These are phyloP conservation scores for Carex sylvatica DNA, from an alignment of 202 grass and related monocot species.

Conservation along the genomic window DNA sequence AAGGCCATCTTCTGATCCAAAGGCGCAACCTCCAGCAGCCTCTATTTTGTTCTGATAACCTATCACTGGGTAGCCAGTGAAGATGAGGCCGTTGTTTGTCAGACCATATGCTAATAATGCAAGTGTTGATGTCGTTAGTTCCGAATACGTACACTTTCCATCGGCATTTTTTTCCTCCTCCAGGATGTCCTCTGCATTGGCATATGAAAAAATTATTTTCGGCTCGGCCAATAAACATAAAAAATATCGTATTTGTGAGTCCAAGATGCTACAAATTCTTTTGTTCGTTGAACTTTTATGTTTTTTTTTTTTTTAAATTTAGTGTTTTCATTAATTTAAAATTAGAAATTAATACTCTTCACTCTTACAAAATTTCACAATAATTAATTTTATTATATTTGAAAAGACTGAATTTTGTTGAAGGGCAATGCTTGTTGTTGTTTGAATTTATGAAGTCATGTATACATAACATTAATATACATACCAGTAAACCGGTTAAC, in stretches of 20 bases:
- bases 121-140: neutral
- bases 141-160: conserved; percentile 38
- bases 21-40: conserved; percentile 44
- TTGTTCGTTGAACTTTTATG: neutral
- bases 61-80: conserved; percentile 73
- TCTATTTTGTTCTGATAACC: conserved; percentile 68
- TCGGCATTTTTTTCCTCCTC: conserved; percentile 28
- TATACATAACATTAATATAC: neutral
- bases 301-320: neutral
- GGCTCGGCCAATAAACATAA: neutral
- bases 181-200: conserved; percentile 33
- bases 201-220: neutral
- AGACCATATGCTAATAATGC: conserved; percentile 40
- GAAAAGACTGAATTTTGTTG: neutral
- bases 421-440: neutral
- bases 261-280: neutral
- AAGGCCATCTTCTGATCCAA: conserved; percentile 36
- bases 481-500: conserved; percentile 1
- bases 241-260: neutral
- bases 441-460: neutral
- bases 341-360: neutral
- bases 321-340: neutral
- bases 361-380: neutral
- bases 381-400: neutral
- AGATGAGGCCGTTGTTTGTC: conserved; percentile 55